Conservation (phyloP, 495 filamentous ascomycete genomes). For the Podospora pseudopauciseta region DNA sequence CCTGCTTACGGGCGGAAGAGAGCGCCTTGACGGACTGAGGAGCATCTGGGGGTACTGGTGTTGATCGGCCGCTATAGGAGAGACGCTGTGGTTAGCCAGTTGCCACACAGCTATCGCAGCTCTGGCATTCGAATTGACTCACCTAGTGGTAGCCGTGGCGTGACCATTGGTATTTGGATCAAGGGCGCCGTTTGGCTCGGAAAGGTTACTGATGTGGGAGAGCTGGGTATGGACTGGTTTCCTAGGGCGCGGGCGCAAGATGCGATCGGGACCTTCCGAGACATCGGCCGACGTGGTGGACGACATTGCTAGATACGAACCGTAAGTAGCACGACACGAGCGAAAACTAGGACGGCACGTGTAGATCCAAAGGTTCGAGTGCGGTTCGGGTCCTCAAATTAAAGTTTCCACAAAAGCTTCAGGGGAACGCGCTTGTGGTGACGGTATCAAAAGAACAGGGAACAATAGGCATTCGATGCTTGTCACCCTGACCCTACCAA, state of each 20-base stretch:
- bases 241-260: conserved; percentile 42
- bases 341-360: neutral
- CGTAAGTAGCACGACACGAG: neutral
- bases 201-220: conserved; percentile 36
- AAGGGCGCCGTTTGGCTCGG: conserved; percentile 34
- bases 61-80: conserved; percentile 70
- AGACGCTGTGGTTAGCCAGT: neutral
- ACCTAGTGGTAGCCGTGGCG: conserved; percentile 40
- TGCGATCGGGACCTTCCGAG: conserved; percentile 29
- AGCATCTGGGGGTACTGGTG: conserved; percentile 84
- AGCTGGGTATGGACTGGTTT: conserved; percentile 44
- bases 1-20: conserved; percentile 77
- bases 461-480: neutral
- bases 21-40: conserved; percentile 84
- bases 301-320: neutral
- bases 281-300: conserved; percentile 27
- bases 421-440: neutral
- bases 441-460: neutral
- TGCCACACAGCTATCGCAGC: conserved; percentile 6
- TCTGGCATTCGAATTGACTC: conserved; percentile 7
- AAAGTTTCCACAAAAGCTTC: conserved; percentile 6
- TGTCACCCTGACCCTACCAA: neutral
- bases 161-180: conserved; percentile 30
- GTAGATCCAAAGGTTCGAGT: neutral
- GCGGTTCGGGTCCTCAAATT: neutral